phyloP scores from a whole-genome alignment of 108 stramenopile species.

The Pseudonitzschia delicatissima region DNA sequence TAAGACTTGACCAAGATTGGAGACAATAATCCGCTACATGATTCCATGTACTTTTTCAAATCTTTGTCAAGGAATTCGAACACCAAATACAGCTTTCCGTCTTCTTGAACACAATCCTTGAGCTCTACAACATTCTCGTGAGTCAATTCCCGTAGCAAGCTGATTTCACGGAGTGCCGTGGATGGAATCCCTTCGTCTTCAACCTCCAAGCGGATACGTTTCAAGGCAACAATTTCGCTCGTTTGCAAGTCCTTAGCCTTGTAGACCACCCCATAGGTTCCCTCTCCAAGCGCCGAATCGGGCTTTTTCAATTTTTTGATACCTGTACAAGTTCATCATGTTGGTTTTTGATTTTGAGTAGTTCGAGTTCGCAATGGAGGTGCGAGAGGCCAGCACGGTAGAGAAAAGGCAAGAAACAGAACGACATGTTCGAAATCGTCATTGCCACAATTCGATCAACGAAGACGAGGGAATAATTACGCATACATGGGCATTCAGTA shows the following conservation, averaged over 20 bases:
- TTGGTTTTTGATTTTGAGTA: neutral
- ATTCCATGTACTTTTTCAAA: conserved; percentile 96
- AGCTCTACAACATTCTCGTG: conserved; percentile 95
- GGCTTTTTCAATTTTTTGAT: conserved; percentile 96
- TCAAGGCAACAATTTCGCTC: conserved; percentile 95
- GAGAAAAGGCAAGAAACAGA: no score
- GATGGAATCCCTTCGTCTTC: conserved; percentile 99
- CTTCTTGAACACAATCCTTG: conserved; percentile 81
- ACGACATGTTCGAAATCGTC: no score
- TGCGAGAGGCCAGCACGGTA: neutral
- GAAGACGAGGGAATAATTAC: no score
- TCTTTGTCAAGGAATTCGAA: conserved; percentile 98
- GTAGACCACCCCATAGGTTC: conserved; percentile 92
- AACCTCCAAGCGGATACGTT: conserved; percentile 93
- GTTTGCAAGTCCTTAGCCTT: conserved; percentile 85
- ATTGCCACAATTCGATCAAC: no score
- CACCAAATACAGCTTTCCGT: conserved; percentile 93
- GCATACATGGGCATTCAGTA: no score
- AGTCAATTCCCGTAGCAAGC: conserved; percentile 88
- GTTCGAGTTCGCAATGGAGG: neutral
- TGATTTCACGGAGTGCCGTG: conserved; percentile 96
- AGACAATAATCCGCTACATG: conserved; percentile 68
- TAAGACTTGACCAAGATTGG: conserved; percentile 82
- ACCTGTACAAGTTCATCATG: conserved; percentile 33
- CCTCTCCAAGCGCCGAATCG: conserved; percentile 94